phyloP scores from a whole-genome alignment of 805 yeast species.

The Pichia deserticola region DNA sequence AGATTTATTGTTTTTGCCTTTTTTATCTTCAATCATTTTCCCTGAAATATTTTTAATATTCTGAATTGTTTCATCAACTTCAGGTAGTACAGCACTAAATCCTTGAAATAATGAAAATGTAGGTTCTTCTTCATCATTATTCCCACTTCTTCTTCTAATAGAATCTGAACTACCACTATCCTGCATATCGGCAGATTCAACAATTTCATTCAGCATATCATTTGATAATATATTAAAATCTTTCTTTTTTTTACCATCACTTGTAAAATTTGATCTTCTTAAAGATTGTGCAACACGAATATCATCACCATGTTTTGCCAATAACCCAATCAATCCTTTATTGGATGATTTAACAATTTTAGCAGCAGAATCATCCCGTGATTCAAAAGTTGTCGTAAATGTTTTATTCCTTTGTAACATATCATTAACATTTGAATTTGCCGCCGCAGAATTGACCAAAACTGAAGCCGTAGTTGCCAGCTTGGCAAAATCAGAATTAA shows the following conservation, averaged over 20 bases:
- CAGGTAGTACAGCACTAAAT: constrained; percentile 51
- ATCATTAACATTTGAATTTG: constrained; percentile 10
- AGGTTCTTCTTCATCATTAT: background rate
- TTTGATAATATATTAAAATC: constrained; percentile 52
- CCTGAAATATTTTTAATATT: constrained; percentile 4
- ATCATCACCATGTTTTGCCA: constrained; percentile 8
- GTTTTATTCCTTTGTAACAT: constrained; percentile 5
- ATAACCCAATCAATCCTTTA: constrained; percentile 4
- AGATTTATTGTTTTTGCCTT: background rate
- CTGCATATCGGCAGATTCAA: constrained; percentile 20
- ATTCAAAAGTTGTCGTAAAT: constrained; percentile 3
- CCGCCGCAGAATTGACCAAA: constrained; percentile 29
- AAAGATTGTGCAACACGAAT: constrained; percentile 1
- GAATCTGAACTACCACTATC: constrained; percentile 2
- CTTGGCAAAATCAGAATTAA: constrained; percentile 31
- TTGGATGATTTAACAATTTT: constrained; percentile 6
- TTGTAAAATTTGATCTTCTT: constrained; percentile 5
- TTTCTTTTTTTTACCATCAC: constrained; percentile 19
- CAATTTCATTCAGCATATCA: constrained; percentile 50
- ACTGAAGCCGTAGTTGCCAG: constrained; percentile 52
- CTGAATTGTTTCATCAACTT: constrained; percentile 37
- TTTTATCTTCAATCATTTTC: background rate
- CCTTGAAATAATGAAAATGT: constrained; percentile 61
- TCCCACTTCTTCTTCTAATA: background rate
- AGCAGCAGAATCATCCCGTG: constrained; percentile 10